phyloP scores from a whole-genome alignment of 192 early-diverging fungal species.

The Podila clonocystis region DNA sequence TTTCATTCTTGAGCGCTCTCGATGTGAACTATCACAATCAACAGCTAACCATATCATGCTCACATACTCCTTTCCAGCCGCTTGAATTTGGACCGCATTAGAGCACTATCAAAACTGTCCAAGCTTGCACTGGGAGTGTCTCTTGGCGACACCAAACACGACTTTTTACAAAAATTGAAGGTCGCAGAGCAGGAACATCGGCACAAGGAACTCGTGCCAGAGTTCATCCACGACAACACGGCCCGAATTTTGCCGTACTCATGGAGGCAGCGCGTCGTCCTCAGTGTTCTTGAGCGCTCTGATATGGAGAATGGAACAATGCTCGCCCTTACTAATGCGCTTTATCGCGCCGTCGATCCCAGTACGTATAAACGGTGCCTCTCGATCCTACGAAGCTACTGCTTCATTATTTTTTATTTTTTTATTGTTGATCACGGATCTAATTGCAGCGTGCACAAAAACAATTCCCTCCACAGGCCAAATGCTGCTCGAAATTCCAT shows the following conservation, averaged over 20 bases:
- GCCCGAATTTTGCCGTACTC: slow-evolving; percentile 7
- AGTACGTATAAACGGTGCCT: too few relatives aligned
- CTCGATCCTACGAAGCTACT: too few relatives aligned
- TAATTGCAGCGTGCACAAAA: too few relatives aligned
- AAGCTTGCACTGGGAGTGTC: slow-evolving; percentile 18
- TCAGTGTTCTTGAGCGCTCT: slow-evolving; percentile 4
- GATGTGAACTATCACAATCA: not conserved
- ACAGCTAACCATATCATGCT: not conserved
- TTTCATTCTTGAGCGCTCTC: not conserved
- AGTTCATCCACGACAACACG: slow-evolving; percentile 30
- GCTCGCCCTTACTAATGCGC: slow-evolving; percentile 21
- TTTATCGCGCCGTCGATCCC: slow-evolving; percentile 20
- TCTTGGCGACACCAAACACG: slow-evolving; percentile 16
- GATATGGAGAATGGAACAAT: slow-evolving; percentile 10
- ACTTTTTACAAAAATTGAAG: slow-evolving; percentile 8
- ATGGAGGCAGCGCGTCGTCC: slow-evolving; percentile 25
- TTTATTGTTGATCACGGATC: not conserved
- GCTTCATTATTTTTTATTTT: too few relatives aligned
- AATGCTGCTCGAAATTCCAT: slow-evolving; percentile 31
- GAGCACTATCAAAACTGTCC: slow-evolving; percentile 30
- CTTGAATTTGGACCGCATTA: slow-evolving; percentile 10
- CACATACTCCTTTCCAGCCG: not conserved
- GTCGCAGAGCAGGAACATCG: not conserved
- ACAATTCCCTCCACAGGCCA: not conserved
- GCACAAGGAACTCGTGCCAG: slow-evolving; percentile 6